Evolutionary conservation across 306 rosid species (phyloP), one percentile per base, ranked within the genome.

Genomic region (Vigna hirtella): DNA sequence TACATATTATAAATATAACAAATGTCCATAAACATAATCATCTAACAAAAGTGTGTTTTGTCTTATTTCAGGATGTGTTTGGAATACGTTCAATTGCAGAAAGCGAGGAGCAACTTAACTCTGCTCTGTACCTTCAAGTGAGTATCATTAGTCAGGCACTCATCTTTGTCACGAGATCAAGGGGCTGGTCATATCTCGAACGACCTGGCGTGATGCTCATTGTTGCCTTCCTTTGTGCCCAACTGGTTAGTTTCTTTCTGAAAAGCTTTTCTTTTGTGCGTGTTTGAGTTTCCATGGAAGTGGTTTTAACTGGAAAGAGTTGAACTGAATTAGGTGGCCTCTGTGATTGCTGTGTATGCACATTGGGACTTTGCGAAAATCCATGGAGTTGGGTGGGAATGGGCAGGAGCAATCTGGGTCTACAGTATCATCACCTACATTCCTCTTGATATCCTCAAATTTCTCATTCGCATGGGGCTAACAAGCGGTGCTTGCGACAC

Each of bases 81-180:
- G 91, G 86, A 0, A 91, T 93, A 47, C 45, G 3, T 58, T 3
- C 76, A 66, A 90, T 93, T 53, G 74, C 75, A 28, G 85, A 50
- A 5, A 79, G 65, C 7, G 38, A 28, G n/a, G 76, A 82, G 2
- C 79, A 89, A 43, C 96, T 93, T 7, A 91, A 88, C 90, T 81
- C 98, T n/a, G 96, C 96, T 28, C 81, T 93, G 56, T 93, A 91
- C 83, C 98, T 93, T 72, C 98, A 93, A 89, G 96, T 93, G 83
- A 93, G 98, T 85, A 89, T 90, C 47, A 84, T 93, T 36, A 93
- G 98, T 70, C 98, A 93, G 75, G 96, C 96, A 18, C 96, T 93
- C 62, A 93, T 90, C 75, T 93, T 93, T 36, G 98, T 93, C 64
- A 93, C 98, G 4, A 82, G 98, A 58, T 93, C 98, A 70, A 90